These are phyloP conservation scores for Tetrapisispora phaffii DNA, from an alignment of 805 yeast species.

Conservation along the genomic window DNA sequence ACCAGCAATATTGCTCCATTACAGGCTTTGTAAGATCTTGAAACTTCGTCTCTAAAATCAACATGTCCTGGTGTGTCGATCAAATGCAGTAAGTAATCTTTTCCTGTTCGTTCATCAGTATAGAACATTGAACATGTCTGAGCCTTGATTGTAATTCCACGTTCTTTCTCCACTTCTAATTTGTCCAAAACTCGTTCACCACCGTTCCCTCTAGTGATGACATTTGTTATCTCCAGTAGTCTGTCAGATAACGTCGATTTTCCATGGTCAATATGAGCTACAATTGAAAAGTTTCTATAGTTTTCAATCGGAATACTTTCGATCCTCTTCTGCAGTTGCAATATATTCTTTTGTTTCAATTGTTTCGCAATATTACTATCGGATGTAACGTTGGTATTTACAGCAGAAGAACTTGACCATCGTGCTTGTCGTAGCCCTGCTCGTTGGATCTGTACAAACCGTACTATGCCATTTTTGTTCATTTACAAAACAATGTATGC, in stretches of 20 bases:
- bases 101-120: conserved; percentile 39
- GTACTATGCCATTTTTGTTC: background rate
- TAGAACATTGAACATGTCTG: conserved; percentile 94
- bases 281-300: conserved; percentile 85
- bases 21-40: conserved; percentile 90
- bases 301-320: conserved; percentile 71
- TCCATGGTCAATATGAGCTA: conserved; percentile 90
- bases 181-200: conserved; percentile 75
- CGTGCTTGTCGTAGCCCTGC: background rate
- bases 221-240: conserved; percentile 78
- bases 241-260: conserved; percentile 87
- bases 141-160: conserved; percentile 95
- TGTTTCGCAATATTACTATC: conserved; percentile 1
- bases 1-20: conserved; percentile 86
- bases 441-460: background rate
- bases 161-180: conserved; percentile 86
- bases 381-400: background rate
- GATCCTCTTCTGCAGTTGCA: conserved; percentile 44
- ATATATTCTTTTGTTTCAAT: background rate
- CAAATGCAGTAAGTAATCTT: conserved; percentile 76
- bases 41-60: conserved; percentile 81
- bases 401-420: background rate
- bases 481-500: too few species aligned
- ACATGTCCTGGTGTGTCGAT: conserved; percentile 99
- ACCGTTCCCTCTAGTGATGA: conserved; percentile 51